phyloP scores from a whole-genome alignment of 805 yeast species.

The Pichia nakasei region DNA sequence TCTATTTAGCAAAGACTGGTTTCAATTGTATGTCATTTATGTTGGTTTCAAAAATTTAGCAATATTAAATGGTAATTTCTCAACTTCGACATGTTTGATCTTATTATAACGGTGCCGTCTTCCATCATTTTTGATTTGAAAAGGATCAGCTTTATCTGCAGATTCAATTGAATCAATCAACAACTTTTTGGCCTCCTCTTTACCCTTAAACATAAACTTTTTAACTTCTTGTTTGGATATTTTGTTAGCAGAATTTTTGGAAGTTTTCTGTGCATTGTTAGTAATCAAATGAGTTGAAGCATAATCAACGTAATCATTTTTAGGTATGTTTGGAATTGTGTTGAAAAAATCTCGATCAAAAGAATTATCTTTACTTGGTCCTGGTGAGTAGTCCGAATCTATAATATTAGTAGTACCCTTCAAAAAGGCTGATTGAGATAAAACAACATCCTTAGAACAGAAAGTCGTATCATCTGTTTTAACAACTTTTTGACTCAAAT shows the following conservation, averaged over 20 bases:
- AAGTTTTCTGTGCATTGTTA: too few species aligned
- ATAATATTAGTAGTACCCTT: too few species aligned
- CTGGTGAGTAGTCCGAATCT: too few species aligned
- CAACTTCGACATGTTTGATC: background rate
- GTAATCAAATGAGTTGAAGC: too few species aligned
- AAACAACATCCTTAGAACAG: too few species aligned
- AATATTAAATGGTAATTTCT: background rate
- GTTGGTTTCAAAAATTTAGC: background rate
- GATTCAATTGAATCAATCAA: background rate
- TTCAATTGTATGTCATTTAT: too few species aligned
- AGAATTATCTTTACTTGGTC: too few species aligned
- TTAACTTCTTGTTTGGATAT: background rate
- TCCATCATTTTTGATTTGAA: background rate
- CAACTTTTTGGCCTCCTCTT: background rate
- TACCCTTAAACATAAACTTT: background rate
- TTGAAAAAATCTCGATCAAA: background rate
- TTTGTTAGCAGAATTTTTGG: background rate
- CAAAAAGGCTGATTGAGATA: too few species aligned
- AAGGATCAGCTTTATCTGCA: background rate
- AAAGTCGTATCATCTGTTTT: too few species aligned
- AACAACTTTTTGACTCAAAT: too few species aligned
- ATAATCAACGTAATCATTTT: background rate
- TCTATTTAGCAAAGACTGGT: too few species aligned
- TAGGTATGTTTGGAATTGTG: background rate
- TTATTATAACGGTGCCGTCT: background rate